phyloP scores from a whole-genome alignment of 306 rosid species.

The Acmispon strigosus region DNA sequence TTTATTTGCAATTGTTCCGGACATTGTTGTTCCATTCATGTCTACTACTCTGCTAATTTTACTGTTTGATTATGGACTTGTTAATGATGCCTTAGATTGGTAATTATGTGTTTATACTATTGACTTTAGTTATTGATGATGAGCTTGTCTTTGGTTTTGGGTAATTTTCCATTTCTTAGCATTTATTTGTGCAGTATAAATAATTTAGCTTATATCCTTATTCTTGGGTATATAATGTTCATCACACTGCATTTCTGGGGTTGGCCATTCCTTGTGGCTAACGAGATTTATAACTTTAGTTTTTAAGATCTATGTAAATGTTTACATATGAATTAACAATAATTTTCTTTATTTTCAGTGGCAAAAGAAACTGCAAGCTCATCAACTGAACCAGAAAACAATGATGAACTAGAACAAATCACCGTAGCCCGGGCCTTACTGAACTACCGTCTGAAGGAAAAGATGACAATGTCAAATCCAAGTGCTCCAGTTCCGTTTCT shows the following conservation, averaged over 20 bases:
- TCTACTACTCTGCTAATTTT: neutral
- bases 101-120: neutral
- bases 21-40: neutral
- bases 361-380: conserved; percentile 84
- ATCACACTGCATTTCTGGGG: too few relatives aligned
- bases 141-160: neutral
- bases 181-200: neutral
- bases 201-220: neutral
- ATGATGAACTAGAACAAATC: conserved; percentile 90
- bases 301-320: neutral
- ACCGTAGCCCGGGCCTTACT: conserved; percentile 83
- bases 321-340: conserved; percentile 7
- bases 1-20: neutral
- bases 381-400: conserved; percentile 80
- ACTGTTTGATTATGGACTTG: neutral
- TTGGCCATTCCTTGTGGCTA: neutral
- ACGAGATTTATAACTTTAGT: neutral
- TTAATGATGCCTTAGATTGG: neutral
- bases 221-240: neutral
- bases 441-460: conserved; percentile 77
- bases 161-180: neutral
- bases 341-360: conserved; percentile 51
- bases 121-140: neutral
- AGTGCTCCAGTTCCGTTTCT: conserved; percentile 68
- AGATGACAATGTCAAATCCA: conserved; percentile 60